Evolutionary conservation across 2,329 filamentous ascomycete species (phyloP), one percentile per base, ranked within the genome.

Genomic region (Colletotrichum camelliae): DNA sequence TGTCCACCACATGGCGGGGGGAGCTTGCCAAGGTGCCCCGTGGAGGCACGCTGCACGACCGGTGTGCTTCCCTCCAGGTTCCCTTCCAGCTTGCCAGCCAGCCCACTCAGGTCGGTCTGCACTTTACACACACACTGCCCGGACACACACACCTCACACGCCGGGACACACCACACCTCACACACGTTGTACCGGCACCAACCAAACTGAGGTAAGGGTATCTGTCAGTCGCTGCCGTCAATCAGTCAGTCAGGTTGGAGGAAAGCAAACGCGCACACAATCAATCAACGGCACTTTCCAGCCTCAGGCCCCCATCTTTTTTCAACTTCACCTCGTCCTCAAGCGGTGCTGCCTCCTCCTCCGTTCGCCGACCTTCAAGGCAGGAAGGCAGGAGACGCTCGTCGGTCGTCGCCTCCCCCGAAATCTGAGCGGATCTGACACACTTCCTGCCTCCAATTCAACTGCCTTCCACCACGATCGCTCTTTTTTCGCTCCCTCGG

Each of bases 1-100:
- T 75, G 73, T 64, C 39, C 33, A 48, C 73, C 64, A 33, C 69
- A 67, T 72, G 73, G 21, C 68, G 43, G 62, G 68, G 72, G 70
- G 57, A 7, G 67, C 57, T 62, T 60, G 57, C 67, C 57, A 70
- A 70, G 35, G 35, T 62, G 35, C 43, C 43, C 43, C 43, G n/a
- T 52, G 43, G 43, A 62, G 24, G 67, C 37, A 69, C 52, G 21
- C 64, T 29, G 33, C 66, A 60, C 55, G 27, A 66, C 64, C 39
- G 64, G 64, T 66, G 64, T 66, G 64, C 64, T 18, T 48, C 9
- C 64, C 48, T 48, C 64, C 37, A 21, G 27, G 35, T 43, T 66
- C 37, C 65, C 18, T 57, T 57, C 35, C 62, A 65, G 62, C 43
- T 21, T 52, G 43, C 43, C 43, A 21, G 43, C 43, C 43, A 21